These are phyloP conservation scores for Lupinus albus DNA, from an alignment of 306 rosid genomes.

Conservation along the genomic window DNA sequence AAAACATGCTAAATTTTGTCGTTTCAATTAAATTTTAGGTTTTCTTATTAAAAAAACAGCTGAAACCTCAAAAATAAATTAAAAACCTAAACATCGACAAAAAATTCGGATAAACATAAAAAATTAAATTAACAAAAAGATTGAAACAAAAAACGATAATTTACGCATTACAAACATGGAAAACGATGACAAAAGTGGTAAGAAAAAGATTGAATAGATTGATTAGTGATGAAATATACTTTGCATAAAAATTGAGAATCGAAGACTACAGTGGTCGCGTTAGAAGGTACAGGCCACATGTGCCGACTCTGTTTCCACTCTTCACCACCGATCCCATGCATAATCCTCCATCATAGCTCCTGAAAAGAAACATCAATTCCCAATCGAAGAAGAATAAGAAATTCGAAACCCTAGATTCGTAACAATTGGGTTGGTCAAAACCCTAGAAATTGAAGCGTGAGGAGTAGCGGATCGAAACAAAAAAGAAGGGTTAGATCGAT, in stretches of 20 bases:
- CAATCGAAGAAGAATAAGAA: too few relatives aligned
- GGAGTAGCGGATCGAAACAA: conserved; percentile 45
- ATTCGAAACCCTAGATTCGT: conserved; percentile 59
- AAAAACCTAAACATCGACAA: background rate
- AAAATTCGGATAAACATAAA: too few relatives aligned
- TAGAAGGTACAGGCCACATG: conserved; percentile 96
- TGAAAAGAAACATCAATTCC: conserved; percentile 93
- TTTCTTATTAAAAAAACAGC: background rate
- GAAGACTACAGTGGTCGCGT: conserved; percentile 82
- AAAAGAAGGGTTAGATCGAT: conserved; percentile 46
- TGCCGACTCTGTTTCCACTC: conserved; percentile 86
- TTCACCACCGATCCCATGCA: conserved; percentile 93
- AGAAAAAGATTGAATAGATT: background rate
- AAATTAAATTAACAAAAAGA: too few relatives aligned
- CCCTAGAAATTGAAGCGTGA: conserved; percentile 61
- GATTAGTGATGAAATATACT: conserved; percentile 46
- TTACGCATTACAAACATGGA: background rate
- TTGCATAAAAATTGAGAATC: conserved; percentile 66
- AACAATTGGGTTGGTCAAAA: conserved; percentile 36
- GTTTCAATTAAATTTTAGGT: background rate
- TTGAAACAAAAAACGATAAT: background rate
- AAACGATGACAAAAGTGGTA: background rate
- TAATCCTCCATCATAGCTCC: conserved; percentile 86
- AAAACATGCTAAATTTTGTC: background rate
- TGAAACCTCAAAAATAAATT: background rate